phyloP scores from a whole-genome alignment of 371 early-diverging fungal genomes.

The Batkoa obscura region DNA sequence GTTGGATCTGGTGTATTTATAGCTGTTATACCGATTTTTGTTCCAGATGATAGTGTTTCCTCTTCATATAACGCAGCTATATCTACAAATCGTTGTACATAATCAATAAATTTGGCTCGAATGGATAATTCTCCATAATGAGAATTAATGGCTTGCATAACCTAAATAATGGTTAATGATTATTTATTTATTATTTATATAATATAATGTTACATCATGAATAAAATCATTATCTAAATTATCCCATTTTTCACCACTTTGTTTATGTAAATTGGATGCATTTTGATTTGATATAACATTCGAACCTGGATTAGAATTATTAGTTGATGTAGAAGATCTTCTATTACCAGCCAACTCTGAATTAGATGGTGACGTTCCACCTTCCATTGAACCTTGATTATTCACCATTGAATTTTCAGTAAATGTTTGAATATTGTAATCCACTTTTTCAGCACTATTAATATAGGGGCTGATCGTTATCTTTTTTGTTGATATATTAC shows the following conservation, averaged over 20 bases:
- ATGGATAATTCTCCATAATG: slow-evolving; percentile 76
- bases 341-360: too few species aligned
- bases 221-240: slow-evolving; percentile 36
- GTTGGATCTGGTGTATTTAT: slow-evolving; percentile 16
- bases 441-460: slow-evolving; percentile 7
- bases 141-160: slow-evolving; percentile 51
- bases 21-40: slow-evolving; percentile 29
- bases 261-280: slow-evolving; percentile 5
- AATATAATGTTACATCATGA: slow-evolving; percentile 22
- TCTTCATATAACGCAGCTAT: slow-evolving; percentile 61
- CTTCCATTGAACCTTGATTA: neutral
- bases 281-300: slow-evolving; percentile 9
- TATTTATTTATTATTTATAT: neutral
- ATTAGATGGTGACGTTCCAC: too few species aligned
- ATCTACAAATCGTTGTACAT: slow-evolving; percentile 62
- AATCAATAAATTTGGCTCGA: slow-evolving; percentile 70
- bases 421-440: too few species aligned
- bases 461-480: slow-evolving; percentile 74
- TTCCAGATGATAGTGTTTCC: slow-evolving; percentile 30
- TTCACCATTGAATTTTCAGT: neutral
- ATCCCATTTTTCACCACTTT: slow-evolving; percentile 9
- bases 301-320: slow-evolving; percentile 9
- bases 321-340: too few species aligned
- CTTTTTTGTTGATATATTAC: slow-evolving; percentile 78
- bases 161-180: slow-evolving; percentile 13